A percentile compares a stretch with the other conserved stretches of the same genome.
Conservation (phyloP, 1,284 basidiomycete genomes). For the Fistulina hepatica region DNA sequence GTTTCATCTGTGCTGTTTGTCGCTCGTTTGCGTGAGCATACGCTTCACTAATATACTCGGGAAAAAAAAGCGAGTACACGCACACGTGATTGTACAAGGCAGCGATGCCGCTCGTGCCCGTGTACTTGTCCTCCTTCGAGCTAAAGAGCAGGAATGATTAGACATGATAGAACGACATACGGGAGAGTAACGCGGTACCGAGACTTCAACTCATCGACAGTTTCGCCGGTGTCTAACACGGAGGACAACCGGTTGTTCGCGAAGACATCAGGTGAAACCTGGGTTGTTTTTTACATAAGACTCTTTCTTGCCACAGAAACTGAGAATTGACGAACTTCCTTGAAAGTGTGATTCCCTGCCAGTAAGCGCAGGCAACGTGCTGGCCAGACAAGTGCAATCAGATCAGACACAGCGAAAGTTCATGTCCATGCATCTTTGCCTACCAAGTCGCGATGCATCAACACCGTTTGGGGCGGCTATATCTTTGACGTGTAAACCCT, state of each 20-base stretch:
- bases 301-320: too few species aligned
- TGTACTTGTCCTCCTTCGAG: conserved; percentile 15
- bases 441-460: conserved; percentile 27
- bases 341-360: conserved; percentile 31
- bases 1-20: conserved; percentile 14
- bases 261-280: conserved; percentile 31
- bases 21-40: background rate
- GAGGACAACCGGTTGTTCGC: conserved; percentile 32
- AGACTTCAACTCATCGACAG: conserved; percentile 15
- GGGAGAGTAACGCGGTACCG: conserved; percentile 10
- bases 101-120: conserved; percentile 16
- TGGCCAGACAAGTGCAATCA: conserved; percentile 9
- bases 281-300: too few species aligned
- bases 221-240: conserved; percentile 30
- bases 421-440: background rate
- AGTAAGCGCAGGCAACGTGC: conserved; percentile 30
- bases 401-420: background rate
- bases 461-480: conserved; percentile 22
- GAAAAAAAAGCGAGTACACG: conserved; percentile 1
- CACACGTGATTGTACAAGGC: conserved; percentile 17
- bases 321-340: too few species aligned
- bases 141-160: background rate
- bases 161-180: background rate
- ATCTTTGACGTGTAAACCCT: conserved; percentile 27
- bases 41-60: background rate